phyloP scores from a whole-genome alignment of 345 rosid species.

The Populus davidiana region DNA sequence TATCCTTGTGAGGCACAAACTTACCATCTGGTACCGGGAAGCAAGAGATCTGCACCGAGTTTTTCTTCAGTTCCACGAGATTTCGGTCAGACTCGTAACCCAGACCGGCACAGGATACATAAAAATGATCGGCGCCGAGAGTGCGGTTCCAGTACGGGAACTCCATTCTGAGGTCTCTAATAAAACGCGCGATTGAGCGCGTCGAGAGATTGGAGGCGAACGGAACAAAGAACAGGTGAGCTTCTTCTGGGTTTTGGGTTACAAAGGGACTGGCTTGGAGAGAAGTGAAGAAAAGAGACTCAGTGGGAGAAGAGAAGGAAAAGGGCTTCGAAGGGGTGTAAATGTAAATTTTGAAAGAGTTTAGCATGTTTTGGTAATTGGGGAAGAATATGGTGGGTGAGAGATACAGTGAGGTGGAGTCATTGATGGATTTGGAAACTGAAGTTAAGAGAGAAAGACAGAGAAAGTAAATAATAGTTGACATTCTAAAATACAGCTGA shows the following conservation, averaged over 20 bases:
- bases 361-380: constrained; percentile 44
- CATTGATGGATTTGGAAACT: neutral
- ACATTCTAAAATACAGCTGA: constrained; percentile 14
- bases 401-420: constrained; percentile 31
- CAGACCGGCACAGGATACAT: constrained; percentile 39
- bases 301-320: constrained; percentile 29
- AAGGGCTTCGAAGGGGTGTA: constrained; percentile 30
- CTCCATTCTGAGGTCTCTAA: constrained; percentile 27
- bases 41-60: constrained; percentile 59
- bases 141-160: constrained; percentile 66
- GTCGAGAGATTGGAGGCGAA: constrained; percentile 32
- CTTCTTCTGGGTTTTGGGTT: constrained; percentile 44
- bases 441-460: constrained; percentile 3
- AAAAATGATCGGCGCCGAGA: constrained; percentile 64
- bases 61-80: constrained; percentile 56
- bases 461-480: constrained; percentile 6
- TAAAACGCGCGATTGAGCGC: constrained; percentile 36
- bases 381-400: constrained; percentile 38
- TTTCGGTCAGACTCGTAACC: constrained; percentile 44
- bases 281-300: constrained; percentile 44
- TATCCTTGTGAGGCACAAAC: constrained; percentile 58
- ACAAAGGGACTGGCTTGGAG: constrained; percentile 39
- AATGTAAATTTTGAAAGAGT: constrained; percentile 42
- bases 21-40: constrained; percentile 38
- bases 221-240: constrained; percentile 58